Percentiles rank a stretch among this genome's conserved stretches.
Conservation (phyloP, 768 basidiomycete genomes). For the Boletus patriciae region DNA sequence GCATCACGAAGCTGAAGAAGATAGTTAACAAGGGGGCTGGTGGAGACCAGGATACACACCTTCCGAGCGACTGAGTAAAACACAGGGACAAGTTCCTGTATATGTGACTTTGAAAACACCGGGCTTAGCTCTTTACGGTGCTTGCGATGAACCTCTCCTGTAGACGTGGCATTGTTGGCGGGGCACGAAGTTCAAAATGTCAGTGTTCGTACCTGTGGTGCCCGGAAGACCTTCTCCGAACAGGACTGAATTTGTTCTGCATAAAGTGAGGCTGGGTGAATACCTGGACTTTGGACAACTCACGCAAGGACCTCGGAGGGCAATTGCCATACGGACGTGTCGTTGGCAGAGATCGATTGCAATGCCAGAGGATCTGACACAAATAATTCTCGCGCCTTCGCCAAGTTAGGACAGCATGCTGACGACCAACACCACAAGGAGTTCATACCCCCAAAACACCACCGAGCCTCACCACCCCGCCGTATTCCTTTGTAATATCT, state of each 20-base stretch:
- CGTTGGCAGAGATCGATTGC: slow-evolving; percentile 1
- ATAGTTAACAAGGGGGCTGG: background rate
- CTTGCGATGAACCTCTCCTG: slow-evolving; percentile 4
- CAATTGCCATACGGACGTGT: slow-evolving; percentile 2
- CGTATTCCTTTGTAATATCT: background rate
- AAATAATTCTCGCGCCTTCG: background rate
- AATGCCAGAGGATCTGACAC: slow-evolving; percentile 2
- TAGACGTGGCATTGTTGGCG: background rate
- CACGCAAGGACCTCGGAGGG: slow-evolving; percentile 1
- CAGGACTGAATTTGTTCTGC: background rate
- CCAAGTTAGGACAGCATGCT: background rate
- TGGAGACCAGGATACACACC: background rate
- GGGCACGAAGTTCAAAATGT: background rate
- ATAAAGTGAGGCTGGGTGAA: background rate
- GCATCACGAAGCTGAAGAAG: slow-evolving; percentile 1
- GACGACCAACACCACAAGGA: background rate
- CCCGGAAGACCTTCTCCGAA: slow-evolving; percentile 4
- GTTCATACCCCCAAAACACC: background rate
- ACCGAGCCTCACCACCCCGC: background rate
- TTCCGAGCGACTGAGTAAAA: slow-evolving; percentile 2
- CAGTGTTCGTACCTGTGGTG: background rate
- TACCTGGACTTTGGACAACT: background rate
- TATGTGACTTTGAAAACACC: slow-evolving; percentile 1
- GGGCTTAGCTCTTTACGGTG: background rate
- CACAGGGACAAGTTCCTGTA: slow-evolving; percentile 1